Percentiles rank a stretch among this genome's conserved stretches.
Evolutionary conservation across 148 eudicot genomes (phyloP).

Genomic region (Amaranthus cruentus): DNA sequence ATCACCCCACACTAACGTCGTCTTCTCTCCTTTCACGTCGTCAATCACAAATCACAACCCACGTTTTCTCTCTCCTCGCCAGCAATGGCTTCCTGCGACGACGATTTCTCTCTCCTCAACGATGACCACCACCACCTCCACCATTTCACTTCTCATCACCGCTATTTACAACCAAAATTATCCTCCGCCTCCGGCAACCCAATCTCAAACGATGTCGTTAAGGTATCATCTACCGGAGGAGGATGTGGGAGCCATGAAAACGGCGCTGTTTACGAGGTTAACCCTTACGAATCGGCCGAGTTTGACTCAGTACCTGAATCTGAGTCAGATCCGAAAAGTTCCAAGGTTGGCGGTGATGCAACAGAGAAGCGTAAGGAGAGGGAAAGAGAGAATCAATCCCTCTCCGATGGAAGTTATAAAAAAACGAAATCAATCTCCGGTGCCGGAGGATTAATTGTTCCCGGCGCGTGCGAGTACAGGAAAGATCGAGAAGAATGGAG

Average conservation of each 20-base stretch:
- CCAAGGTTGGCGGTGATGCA: constrained; percentile 20
- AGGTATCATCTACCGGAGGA: not conserved
- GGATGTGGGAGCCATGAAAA: not conserved
- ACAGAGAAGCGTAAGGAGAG: constrained; percentile 48
- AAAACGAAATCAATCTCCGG: constrained; percentile 25
- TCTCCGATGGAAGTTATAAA: constrained; percentile 21
- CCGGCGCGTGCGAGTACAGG: constrained; percentile 55
- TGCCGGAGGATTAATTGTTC: constrained; percentile 6
- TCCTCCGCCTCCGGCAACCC: constrained; percentile 22
- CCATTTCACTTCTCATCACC: constrained; percentile 24
- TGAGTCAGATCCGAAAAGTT: constrained; percentile 36
- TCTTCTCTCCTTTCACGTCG: constrained; percentile 34
- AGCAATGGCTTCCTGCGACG: constrained; percentile 79
- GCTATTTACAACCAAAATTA: constrained; percentile 12
- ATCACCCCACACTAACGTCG: constrained; percentile 48
- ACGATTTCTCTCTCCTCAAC: constrained; percentile 78
- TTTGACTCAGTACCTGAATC: constrained; percentile 35
- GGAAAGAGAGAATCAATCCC: constrained; percentile 60
- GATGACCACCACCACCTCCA: constrained; percentile 30
- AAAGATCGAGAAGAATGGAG: constrained; percentile 99
- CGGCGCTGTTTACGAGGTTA: constrained; percentile 34
- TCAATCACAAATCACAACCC: constrained; percentile 15
- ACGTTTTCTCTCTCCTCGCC: not conserved
- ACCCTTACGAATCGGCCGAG: constrained; percentile 35
- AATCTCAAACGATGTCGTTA: constrained; percentile 12